Base-by-base conservation (phyloP, 495 filamentous ascomycete species). In the Podospora anserina region DNA sequence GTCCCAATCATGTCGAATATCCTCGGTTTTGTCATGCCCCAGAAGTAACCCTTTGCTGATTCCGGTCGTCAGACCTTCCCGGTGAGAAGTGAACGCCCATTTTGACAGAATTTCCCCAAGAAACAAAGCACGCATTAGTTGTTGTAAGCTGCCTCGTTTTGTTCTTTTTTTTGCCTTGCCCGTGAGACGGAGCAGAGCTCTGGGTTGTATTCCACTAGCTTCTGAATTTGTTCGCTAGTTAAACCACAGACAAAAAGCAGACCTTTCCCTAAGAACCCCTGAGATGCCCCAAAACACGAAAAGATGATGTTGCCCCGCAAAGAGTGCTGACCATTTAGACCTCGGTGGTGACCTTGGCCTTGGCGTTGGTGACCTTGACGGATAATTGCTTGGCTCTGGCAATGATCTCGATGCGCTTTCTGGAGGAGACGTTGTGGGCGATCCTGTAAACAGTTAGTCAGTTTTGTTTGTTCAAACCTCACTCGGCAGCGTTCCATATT, bases 311-410 rank as follows among this genome's bases (percentile, higher is more conserved):
- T 66, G 66, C 72, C 71, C 75, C 70, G 64, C 70, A 61, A 68
- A 63, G 69, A 71, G 63, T 53, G 68, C 61, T 55, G 30, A 59
- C 61, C 70, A 32, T 64, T 89, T 94, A 98, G 77, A 94, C 90
- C 88, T 98, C 96, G 74, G 92, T 95, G 73, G 94, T 96, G 80
- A 99, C 92, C 86, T 92, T 93, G 77, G 94, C 96, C 90, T 96
- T 97, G 81, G 93, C 83, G 86, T 99, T 99, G 81, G 95, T 99
- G 80, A 99, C 93, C 90, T 99, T 99, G 78, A 99, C 95, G 75
- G 91, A 91, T 80, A 99, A 85, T 82, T 96, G 90, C 91, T 97
- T 98, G 76, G 95, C 95, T 81, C 92, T 89, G 70, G 92, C 87
- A 79, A 99, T 85, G 83, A 99, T 98, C 73, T 97, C 93, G 80